These are phyloP conservation scores for Nemania sp. DNA, from an alignment of 2,329 filamentous ascomycete genomes.

Conservation along the genomic window DNA sequence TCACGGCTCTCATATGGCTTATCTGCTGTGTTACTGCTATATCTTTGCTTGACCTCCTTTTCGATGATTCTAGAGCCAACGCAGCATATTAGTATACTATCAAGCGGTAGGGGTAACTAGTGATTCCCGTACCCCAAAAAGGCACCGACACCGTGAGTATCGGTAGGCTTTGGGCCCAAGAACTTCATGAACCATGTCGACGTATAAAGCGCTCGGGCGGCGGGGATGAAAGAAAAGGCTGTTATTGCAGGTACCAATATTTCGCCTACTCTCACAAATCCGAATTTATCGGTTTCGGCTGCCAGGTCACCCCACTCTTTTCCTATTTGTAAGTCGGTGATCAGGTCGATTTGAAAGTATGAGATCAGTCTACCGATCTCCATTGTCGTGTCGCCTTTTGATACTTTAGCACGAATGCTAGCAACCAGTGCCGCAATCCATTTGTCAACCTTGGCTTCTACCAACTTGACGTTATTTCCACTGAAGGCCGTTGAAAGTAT, in stretches of 20 bases:
- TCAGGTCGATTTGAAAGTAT: slow-evolving; percentile 35
- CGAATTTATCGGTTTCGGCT: slow-evolving; percentile 32
- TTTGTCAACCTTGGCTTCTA: slow-evolving; percentile 34
- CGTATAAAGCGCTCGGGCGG: slow-evolving; percentile 25
- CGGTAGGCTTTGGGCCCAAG: slow-evolving; percentile 31
- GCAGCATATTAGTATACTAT: not conserved
- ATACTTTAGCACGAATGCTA: slow-evolving; percentile 25
- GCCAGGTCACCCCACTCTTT: slow-evolving; percentile 33
- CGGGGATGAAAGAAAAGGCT: slow-evolving; percentile 24
- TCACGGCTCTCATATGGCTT: not conserved
- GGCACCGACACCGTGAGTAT: slow-evolving; percentile 29
- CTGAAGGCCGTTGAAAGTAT: slow-evolving; percentile 32
- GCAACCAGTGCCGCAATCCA: slow-evolving; percentile 29
- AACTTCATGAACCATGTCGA: slow-evolving; percentile 30
- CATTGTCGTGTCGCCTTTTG: slow-evolving; percentile 19
- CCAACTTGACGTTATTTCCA: slow-evolving; percentile 31
- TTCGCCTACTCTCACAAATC: slow-evolving; percentile 29
- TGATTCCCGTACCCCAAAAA: slow-evolving; percentile 27
- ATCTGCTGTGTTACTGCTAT: not conserved
- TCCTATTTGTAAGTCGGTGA: slow-evolving; percentile 28
- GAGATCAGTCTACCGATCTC: slow-evolving; percentile 32
- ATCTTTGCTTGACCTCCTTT: slow-evolving; percentile 13
- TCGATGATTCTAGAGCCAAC: slow-evolving; percentile 3
- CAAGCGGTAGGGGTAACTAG: not conserved
- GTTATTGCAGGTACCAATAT: slow-evolving; percentile 23